phyloP scores from a whole-genome alignment of 441 rosid genomes.

The Erodium chrysanthum region DNA sequence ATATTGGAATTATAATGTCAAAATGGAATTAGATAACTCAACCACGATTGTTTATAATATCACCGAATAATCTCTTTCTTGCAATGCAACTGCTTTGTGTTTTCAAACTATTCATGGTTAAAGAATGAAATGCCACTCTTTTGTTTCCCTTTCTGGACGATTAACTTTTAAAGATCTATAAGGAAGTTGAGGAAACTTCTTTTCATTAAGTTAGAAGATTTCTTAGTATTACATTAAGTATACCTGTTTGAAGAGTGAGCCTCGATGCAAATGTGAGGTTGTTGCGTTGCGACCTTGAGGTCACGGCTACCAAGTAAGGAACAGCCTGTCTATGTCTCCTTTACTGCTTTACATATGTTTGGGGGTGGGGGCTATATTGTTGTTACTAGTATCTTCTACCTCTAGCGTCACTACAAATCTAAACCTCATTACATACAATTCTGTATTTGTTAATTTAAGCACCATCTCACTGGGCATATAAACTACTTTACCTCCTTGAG shows the following conservation, averaged over 20 bases:
- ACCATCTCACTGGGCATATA: neutral
- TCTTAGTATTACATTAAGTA: too few species aligned
- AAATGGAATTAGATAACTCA: neutral
- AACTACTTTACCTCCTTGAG: neutral
- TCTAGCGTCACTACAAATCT: neutral
- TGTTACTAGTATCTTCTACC: neutral
- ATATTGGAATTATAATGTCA: neutral
- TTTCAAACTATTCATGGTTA: neutral
- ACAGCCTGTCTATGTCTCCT: too few species aligned
- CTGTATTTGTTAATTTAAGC: neutral
- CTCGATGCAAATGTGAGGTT: too few species aligned
- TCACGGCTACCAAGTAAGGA: too few species aligned
- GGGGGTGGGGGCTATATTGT: too few species aligned
- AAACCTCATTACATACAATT: neutral
- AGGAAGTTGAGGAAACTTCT: neutral
- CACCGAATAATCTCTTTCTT: neutral
- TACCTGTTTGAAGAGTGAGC: too few species aligned
- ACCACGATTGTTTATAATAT: neutral
- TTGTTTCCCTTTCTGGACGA: neutral
- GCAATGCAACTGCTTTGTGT: neutral
- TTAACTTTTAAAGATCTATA: neutral
- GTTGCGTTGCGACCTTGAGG: too few species aligned
- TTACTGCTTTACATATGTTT: too few species aligned
- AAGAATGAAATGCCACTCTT: neutral
- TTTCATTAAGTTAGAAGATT: too few species aligned